Base-by-base conservation (phyloP, 129 eudicot genomes). In the Silybum marianum region DNA sequence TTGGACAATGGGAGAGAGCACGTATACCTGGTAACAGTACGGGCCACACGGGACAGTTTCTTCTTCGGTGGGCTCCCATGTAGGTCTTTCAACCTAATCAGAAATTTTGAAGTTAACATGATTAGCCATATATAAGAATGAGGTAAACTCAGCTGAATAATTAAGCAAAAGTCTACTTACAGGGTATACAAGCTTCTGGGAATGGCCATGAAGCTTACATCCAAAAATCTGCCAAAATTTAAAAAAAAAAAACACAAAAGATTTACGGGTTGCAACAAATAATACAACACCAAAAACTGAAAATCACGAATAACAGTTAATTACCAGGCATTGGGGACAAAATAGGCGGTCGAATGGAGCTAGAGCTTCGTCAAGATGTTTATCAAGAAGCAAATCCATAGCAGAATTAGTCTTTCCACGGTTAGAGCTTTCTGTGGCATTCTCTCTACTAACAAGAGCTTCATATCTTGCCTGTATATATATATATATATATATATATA, bases 251-350 rank as follows among this genome's bases (percentile, higher is more conserved):
- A 73, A 81, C 2, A 73, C 23, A 72, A 69, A 11, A 54, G 34
- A 58, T 26, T 78, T 69, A 26, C 58, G 28, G n/a, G 82, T 67
- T 79, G 62, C 14, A 19, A 67, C 71, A 75, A 58, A 71, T 40
- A 40, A 42, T 39, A 78, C 72, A 44, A 63, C 70, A 76, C 19
- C 36, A 84, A 54, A 36, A 71, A 78, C 32, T 19, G 16, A 78
- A 77, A 44, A 10, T 44, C 13, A 30, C 39, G 69, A 51, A 21
- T 26, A 19, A 78, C 28, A 65, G 85, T 86, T 34, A 34, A 38
- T 38, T 86, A 92, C 98, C 77, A 87, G 81, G 83, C 98, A 94
- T 83, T 93, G 92, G 58, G 97, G 98, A 66, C 98, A 94, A 84
- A 90, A 92, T 60, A 94, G 86, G 67, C 86, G 87, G 87, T 92